A percentile compares a stretch with the other conserved stretches of the same genome.
phyloP scores from a whole-genome alignment of 176 grass and related monocot species.

The Areca catechu region DNA sequence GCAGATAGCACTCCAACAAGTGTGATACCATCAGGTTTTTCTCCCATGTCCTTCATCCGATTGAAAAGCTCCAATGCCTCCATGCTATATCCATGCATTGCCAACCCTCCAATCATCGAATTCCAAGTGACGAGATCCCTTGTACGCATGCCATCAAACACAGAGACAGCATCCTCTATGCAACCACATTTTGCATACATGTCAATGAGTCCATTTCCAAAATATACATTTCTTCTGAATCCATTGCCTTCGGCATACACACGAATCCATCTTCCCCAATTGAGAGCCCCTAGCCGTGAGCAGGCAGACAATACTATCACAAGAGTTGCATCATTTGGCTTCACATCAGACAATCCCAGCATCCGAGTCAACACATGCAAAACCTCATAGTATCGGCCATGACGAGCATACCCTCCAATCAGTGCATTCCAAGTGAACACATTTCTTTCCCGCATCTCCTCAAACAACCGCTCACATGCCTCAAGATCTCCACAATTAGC shows the following conservation, averaged over 20 bases:
- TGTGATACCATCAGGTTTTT: constrained; percentile 14
- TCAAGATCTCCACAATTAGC: neutral
- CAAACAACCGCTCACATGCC: neutral
- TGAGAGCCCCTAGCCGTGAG: constrained; percentile 2
- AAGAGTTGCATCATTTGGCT: constrained; percentile 14
- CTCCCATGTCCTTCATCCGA: neutral
- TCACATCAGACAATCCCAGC: neutral
- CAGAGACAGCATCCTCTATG: neutral
- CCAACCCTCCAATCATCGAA: constrained; percentile 15
- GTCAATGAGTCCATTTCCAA: constrained; percentile 16
- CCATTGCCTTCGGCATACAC: constrained; percentile 1
- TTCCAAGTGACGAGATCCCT: constrained; percentile 21
- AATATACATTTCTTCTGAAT: neutral
- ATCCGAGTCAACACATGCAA: constrained; percentile 3
- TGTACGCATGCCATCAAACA: neutral
- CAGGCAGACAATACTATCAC: constrained; percentile 10
- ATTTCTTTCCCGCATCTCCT: constrained; percentile 15
- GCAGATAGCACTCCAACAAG: constrained; percentile 12
- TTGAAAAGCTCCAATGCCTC: constrained; percentile 17
- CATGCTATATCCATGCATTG: constrained; percentile 7
- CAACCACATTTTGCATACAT: constrained; percentile 22
- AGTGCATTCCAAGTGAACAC: constrained; percentile 12
- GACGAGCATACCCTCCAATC: neutral
- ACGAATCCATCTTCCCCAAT: constrained; percentile 17
- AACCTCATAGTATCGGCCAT: neutral